phyloP scores from a whole-genome alignment of 805 yeast genomes.

The Suhomyces xylopsoci region DNA sequence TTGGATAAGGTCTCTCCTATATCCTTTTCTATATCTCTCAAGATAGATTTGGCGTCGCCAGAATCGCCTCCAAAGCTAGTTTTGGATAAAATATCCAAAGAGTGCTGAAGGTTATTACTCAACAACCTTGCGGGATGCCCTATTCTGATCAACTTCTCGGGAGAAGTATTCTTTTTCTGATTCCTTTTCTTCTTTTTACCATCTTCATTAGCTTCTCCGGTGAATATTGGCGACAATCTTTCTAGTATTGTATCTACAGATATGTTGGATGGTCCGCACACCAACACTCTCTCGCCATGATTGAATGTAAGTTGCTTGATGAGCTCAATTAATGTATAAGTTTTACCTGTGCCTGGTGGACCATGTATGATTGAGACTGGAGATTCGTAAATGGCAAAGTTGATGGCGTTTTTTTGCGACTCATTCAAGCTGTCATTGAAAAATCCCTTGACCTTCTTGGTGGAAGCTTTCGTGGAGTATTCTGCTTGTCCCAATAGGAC shows the following conservation, averaged over 20 bases:
- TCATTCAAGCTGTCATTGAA: constrained; percentile 50
- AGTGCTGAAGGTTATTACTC: constrained; percentile 59
- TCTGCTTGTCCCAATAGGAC: constrained; percentile 45
- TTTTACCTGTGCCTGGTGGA: constrained; percentile 82
- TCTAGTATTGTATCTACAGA: constrained; percentile 90
- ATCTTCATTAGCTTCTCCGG: constrained; percentile 5
- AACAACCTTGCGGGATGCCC: constrained; percentile 93
- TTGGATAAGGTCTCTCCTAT: constrained; percentile 59
- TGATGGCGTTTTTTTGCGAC: constrained; percentile 73
- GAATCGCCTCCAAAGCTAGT: constrained; percentile 48
- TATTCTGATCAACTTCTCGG: constrained; percentile 60
- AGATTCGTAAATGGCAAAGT: constrained; percentile 54
- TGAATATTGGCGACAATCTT: constrained; percentile 47
- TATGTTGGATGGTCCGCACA: constrained; percentile 93
- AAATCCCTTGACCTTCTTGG: constrained; percentile 19
- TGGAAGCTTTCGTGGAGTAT: constrained; percentile 16
- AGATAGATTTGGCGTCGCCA: constrained; percentile 37
- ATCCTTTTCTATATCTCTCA: constrained; percentile 67
- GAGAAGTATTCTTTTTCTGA: constrained; percentile 34
- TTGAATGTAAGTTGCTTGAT: constrained; percentile 63
- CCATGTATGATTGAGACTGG: constrained; percentile 68
- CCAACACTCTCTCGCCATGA: constrained; percentile 54
- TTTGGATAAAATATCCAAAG: constrained; percentile 69
- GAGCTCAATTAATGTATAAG: constrained; percentile 79
- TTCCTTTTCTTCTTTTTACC: constrained; percentile 16